Percentiles rank a stretch among this genome's conserved stretches.
These are phyloP conservation scores for Neovahlkampfia damariscottae DNA, from an alignment of 78 protist species.

Conservation along the genomic window DNA sequence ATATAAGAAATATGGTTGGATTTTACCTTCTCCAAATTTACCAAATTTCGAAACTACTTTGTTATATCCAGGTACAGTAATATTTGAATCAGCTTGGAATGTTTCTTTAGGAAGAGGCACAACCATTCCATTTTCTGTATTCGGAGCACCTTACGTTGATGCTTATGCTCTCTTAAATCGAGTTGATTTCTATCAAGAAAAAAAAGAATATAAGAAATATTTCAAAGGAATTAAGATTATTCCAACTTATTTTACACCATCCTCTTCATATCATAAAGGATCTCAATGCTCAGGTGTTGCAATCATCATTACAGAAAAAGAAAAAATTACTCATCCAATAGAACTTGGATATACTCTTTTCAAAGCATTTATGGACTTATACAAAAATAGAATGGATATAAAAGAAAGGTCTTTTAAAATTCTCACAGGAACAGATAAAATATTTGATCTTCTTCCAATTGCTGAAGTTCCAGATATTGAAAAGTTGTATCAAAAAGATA, in stretches of 20 bases:
- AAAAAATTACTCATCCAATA: background rate
- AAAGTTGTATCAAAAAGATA: background rate
- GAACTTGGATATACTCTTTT: background rate
- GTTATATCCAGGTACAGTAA: slow-evolving; percentile 10
- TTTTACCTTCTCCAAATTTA: slow-evolving; percentile 3
- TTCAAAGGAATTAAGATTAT: background rate
- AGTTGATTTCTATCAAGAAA: too few species aligned
- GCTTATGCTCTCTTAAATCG: too few species aligned
- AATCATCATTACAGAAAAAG: too few species aligned
- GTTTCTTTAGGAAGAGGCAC: slow-evolving; percentile 17
- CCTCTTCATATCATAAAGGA: background rate
- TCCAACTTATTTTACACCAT: background rate
- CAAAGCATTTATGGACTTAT: background rate
- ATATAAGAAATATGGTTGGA: background rate
- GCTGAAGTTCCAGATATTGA: background rate
- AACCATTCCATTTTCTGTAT: slow-evolving; percentile 13
- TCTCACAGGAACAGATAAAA: background rate
- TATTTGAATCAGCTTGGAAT: slow-evolving; percentile 18
- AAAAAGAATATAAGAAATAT: background rate
- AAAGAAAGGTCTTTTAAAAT: background rate
- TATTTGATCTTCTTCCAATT: background rate
- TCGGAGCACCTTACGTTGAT: slow-evolving; percentile 4
- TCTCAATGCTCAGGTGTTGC: background rate
- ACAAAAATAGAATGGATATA: background rate
- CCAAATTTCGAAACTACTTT: slow-evolving; percentile 2